These are phyloP conservation scores for Myriosclerotinia duriaeana DNA, from an alignment of 2,329 filamentous ascomycete genomes.

Conservation along the genomic window DNA sequence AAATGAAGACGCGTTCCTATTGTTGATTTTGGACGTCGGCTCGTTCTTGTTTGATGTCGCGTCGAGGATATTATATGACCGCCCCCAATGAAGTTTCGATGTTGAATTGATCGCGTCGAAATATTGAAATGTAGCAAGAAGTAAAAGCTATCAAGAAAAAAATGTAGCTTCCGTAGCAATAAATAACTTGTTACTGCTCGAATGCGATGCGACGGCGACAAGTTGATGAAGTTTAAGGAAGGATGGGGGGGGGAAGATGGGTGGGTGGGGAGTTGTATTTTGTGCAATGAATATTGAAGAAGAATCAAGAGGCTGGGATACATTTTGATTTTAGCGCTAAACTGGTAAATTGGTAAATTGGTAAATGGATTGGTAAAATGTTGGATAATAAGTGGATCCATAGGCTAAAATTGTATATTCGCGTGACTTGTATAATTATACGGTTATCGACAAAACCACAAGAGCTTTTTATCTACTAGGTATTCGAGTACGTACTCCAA, in stretches of 20 bases:
- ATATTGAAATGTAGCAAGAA: constrained; percentile 12
- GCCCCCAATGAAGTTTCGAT: background rate
- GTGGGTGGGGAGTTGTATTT: constrained; percentile 18
- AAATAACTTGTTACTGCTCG: background rate
- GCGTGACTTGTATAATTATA: too few species aligned
- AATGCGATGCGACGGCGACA: constrained; percentile 9
- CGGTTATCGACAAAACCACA: too few species aligned
- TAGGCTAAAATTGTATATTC: background rate
- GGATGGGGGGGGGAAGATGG: constrained; percentile 2
- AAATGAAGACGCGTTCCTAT: constrained; percentile 14
- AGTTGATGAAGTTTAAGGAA: constrained; percentile 11
- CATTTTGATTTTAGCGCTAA: background rate
- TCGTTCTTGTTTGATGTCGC: constrained; percentile 11
- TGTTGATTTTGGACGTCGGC: constrained; percentile 8
- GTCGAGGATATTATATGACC: constrained; percentile 14
- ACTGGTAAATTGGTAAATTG: background rate
- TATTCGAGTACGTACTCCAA: too few species aligned
- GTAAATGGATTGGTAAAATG: too few species aligned
- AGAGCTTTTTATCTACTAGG: too few species aligned
- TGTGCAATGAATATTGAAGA: constrained; percentile 16
- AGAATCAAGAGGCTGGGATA: constrained; percentile 24
- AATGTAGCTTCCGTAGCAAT: constrained; percentile 1
- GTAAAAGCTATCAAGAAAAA: background rate
- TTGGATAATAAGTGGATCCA: background rate
- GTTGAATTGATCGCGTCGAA: constrained; percentile 8